Conservation (phyloP, 768 basidiomycete genomes). For the Tylopilus sp. region DNA sequence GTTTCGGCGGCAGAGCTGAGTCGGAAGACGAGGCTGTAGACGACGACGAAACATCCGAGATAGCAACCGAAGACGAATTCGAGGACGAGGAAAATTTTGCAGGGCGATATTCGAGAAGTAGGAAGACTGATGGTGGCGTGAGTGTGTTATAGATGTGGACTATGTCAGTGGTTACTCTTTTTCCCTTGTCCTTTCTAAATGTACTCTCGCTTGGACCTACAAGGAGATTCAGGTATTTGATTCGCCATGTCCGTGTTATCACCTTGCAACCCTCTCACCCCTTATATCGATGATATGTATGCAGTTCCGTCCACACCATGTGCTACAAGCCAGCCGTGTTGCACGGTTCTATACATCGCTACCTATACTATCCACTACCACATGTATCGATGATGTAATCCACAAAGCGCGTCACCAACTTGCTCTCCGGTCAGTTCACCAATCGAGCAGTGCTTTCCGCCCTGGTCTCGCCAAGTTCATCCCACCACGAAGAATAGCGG, state of each 20-base stretch:
- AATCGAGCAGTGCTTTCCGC: constrained; percentile 65
- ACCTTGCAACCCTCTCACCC: constrained; percentile 2
- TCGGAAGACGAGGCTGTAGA: constrained; percentile 43
- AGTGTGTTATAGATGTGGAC: constrained; percentile 14
- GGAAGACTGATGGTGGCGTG: constrained; percentile 39
- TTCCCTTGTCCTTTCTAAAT: constrained; percentile 1
- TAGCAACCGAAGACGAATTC: constrained; percentile 73
- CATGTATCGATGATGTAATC: constrained; percentile 27
- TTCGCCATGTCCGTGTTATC: constrained; percentile 4
- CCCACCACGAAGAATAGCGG: constrained; percentile 83
- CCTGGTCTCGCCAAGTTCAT: constrained; percentile 73
- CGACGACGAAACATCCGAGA: constrained; percentile 46
- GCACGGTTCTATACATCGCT: constrained; percentile 2
- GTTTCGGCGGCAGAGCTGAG: constrained; percentile 31
- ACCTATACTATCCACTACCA: constrained; percentile 25
- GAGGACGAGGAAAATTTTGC: constrained; percentile 61
- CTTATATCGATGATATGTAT: constrained; percentile 1
- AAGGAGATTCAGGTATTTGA: constrained; percentile 20
- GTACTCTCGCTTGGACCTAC: constrained; percentile 16
- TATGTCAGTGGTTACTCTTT: constrained; percentile 11
- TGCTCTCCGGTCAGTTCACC: constrained; percentile 41
- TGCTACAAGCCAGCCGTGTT: constrained; percentile 6
- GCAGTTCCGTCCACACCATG: constrained; percentile 3
- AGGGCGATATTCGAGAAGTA: constrained; percentile 66
- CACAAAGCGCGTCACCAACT: neutral